These are phyloP conservation scores for Puccinia horiana DNA, from an alignment of 1,284 basidiomycete species.

Conservation along the genomic window DNA sequence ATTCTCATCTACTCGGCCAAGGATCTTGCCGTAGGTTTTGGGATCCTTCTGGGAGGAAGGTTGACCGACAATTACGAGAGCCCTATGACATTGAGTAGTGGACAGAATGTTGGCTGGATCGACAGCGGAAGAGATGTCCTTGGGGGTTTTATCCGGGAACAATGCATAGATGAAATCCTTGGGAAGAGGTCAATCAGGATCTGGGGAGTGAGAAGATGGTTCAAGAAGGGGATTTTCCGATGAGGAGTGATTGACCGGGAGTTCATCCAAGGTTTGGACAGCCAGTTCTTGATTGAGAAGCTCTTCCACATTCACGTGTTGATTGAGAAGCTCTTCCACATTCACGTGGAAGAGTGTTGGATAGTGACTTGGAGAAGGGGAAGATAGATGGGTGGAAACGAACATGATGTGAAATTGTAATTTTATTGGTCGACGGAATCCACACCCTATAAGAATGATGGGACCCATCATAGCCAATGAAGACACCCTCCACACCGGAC, in stretches of 20 bases:
- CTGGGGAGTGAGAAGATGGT: background rate
- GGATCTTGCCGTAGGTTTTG: background rate
- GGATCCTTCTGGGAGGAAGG: background rate
- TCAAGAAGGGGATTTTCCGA: background rate
- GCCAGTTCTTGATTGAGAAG: too few relatives aligned
- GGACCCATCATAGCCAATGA: background rate
- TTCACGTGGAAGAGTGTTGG: too few relatives aligned
- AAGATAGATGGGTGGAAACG: background rate
- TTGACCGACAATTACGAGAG: background rate
- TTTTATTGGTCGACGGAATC: background rate
- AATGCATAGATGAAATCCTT: background rate
- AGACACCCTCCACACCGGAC: background rate
- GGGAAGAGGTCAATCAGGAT: background rate
- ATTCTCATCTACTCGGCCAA: background rate
- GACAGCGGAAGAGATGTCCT: background rate
- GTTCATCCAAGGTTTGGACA: too few relatives aligned
- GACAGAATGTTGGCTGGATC: constrained; percentile 4
- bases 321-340: background rate
- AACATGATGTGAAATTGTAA: background rate
- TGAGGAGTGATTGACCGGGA: too few relatives aligned
- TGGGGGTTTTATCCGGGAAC: background rate
- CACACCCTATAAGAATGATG: background rate
- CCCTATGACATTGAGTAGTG: background rate
- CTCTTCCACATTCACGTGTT: too few relatives aligned
- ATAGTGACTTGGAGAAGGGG: too few relatives aligned